A percentile compares a stretch with the other conserved stretches of the same genome.
phyloP scores from a whole-genome alignment of 1,139 yeast species.

The Lodderomyces metapsilosis region DNA sequence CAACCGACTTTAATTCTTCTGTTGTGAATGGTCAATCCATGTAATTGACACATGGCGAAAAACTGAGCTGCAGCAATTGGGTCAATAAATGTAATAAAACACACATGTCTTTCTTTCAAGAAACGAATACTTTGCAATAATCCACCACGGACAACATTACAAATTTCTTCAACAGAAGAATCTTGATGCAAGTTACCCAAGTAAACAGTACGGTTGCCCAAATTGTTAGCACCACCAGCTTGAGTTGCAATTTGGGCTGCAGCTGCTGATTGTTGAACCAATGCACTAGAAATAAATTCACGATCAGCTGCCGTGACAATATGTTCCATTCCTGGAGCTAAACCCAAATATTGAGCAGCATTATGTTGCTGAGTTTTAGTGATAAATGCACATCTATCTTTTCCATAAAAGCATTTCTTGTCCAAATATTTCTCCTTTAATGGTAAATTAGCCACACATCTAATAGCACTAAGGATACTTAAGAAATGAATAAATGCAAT shows the following conservation, averaged over 20 bases:
- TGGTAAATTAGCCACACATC: constrained; percentile 59
- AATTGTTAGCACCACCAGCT: constrained; percentile 74
- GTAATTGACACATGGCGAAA: constrained; percentile 81
- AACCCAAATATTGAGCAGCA: constrained; percentile 92
- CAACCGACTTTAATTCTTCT: constrained; percentile 87
- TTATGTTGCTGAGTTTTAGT: constrained; percentile 95
- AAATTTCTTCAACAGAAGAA: constrained; percentile 85
- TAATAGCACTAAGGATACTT: constrained; percentile 54
- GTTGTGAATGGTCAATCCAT: constrained; percentile 78
- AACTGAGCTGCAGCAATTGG: constrained; percentile 93
- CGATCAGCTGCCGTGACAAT: constrained; percentile 78
- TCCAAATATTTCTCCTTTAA: constrained; percentile 54
- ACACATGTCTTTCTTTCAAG: constrained; percentile 78
- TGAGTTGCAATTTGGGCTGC: constrained; percentile 74
- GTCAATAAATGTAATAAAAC: constrained; percentile 89
- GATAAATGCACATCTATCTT: constrained; percentile 69
- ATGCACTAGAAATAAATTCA: constrained; percentile 57
- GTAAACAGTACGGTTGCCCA: constrained; percentile 90
- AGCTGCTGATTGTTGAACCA: constrained; percentile 66
- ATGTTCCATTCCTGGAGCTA: constrained; percentile 88
- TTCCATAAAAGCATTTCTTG: constrained; percentile 59
- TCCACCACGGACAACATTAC: constrained; percentile 94
- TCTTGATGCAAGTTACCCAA: constrained; percentile 85
- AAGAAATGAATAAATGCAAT: constrained; percentile 63
- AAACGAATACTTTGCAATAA: constrained; percentile 71